Base-by-base conservation (phyloP, 306 rosid species). In the Dryas alaskensis region DNA sequence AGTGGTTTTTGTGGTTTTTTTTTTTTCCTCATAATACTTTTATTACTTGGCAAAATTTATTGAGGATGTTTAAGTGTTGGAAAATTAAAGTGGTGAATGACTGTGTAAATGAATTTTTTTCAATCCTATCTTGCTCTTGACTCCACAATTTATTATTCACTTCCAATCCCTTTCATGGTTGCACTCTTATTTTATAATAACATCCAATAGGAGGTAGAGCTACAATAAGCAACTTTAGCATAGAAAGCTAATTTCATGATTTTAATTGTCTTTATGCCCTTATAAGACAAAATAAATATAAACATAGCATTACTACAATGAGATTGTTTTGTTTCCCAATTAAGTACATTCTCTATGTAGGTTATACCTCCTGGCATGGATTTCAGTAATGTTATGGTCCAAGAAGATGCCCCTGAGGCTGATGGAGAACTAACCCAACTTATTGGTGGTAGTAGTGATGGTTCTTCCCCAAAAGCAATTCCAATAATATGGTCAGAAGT, bases 331-430 rank as follows among this genome's bases (percentile, higher is more conserved):
- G 47, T 50, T 68, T 25, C 37, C 45, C 19, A 57, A 16, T 46
- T 31, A 76, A 65, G 81, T n/a, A 63, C 73, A 78, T 75, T 80
- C 37, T 60, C 46, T 25, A 39, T 49, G 31, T 69, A 92, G 98
- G 98, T 92, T 77, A 92, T 92, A 76, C 86, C 98, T 10, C 98
- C 98, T 7, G 98, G 96, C 58, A 92, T 92, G 96, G 98, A 92
- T 80, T 90, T 92, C 67, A 88, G 96, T 90, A 90, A 71, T 80
- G 98, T 92, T 39, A 81, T 81, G 85, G 86, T 62, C 57, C 92
- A 83, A 61, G 96, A 92, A 81, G 96, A 90, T 65, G 64, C 82
- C 11, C 84, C 87, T 17, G 98, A 92, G 19, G 76, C 39, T 70
- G 98, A 92, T 60, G 92, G 87, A 13, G 98, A 92, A 49, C 79